Evolutionary conservation across 2,329 filamentous ascomycete genomes (phyloP).

Genomic region (Beauveria australis): DNA sequence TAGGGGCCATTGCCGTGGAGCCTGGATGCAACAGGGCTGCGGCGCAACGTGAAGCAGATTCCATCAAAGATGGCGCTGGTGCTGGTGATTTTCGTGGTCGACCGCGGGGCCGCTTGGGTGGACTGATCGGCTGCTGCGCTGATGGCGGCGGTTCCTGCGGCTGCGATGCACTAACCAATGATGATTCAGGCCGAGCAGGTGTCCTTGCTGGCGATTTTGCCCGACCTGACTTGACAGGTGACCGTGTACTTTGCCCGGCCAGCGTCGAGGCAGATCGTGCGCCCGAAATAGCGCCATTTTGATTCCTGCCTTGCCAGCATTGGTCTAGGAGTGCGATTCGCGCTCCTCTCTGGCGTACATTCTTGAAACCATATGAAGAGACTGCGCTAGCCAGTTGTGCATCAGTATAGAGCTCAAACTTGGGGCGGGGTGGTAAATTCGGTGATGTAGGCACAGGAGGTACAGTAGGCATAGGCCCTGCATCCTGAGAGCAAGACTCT

Average conservation of each 20-base stretch:
- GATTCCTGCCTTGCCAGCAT: conserved; percentile 59
- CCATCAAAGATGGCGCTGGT: background rate
- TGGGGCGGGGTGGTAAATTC: conserved; percentile 32
- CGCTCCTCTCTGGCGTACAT: conserved; percentile 56
- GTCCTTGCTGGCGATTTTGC: conserved; percentile 8
- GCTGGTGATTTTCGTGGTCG: conserved; percentile 14
- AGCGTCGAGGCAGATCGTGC: conserved; percentile 14
- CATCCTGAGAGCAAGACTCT: background rate
- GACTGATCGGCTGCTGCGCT: conserved; percentile 24
- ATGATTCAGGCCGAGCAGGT: conserved; percentile 5
- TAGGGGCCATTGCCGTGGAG: background rate
- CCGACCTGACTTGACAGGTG: conserved; percentile 10
- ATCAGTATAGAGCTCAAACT: conserved; percentile 55
- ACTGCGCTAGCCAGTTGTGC: conserved; percentile 55
- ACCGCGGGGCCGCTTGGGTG: conserved; percentile 24
- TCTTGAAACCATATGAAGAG: conserved; percentile 61
- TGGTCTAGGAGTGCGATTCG: conserved; percentile 64
- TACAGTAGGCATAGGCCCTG: background rate
- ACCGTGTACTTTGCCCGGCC: conserved; percentile 12
- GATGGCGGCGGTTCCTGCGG: conserved; percentile 28
- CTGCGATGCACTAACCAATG: conserved; percentile 12
- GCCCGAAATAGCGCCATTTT: conserved; percentile 15
- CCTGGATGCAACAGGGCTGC: background rate
- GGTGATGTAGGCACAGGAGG: background rate
- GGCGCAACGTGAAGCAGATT: conserved; percentile 1